Percentiles rank a stretch among this genome's conserved stretches.
These are phyloP conservation scores for Globisporangium takayamanum DNA, from an alignment of 352 stramenopile species.

Conservation along the genomic window DNA sequence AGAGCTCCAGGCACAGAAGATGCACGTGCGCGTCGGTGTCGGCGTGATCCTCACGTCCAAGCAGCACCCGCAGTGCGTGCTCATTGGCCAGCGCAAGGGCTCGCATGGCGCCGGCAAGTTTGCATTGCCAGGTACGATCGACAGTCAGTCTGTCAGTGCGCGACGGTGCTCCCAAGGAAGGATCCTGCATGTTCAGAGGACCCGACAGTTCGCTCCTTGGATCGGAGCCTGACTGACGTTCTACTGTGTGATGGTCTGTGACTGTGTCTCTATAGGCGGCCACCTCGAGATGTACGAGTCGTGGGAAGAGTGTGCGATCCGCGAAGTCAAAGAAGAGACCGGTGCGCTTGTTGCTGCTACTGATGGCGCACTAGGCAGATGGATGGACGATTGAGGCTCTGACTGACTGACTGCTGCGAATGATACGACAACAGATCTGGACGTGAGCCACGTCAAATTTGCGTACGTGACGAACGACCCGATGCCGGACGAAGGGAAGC, in stretches of 20 bases:
- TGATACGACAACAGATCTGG: constrained; percentile 33
- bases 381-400: neutral
- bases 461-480: constrained; percentile 77
- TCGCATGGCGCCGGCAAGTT: constrained; percentile 76
- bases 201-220: neutral
- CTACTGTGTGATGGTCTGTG: neutral
- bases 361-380: neutral
- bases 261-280: constrained; percentile 21
- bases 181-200: no score
- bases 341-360: constrained; percentile 20
- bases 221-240: neutral
- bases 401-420: constrained; percentile 3
- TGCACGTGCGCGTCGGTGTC: constrained; percentile 66
- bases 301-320: constrained; percentile 70
- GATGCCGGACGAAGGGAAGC: constrained; percentile 75
- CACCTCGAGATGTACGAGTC: constrained; percentile 83
- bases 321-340: constrained; percentile 81
- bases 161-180: no score
- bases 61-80: constrained; percentile 56
- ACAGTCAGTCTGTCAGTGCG: neutral
- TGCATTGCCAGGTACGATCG: constrained; percentile 44
- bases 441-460: constrained; percentile 46
- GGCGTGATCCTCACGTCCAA: constrained; percentile 67
- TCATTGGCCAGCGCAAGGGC: constrained; percentile 65
- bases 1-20: constrained; percentile 51